Evolutionary conservation across 176 grass and related monocot genomes (phyloP).

Genomic region (Hyparrhenia diplandra): DNA sequence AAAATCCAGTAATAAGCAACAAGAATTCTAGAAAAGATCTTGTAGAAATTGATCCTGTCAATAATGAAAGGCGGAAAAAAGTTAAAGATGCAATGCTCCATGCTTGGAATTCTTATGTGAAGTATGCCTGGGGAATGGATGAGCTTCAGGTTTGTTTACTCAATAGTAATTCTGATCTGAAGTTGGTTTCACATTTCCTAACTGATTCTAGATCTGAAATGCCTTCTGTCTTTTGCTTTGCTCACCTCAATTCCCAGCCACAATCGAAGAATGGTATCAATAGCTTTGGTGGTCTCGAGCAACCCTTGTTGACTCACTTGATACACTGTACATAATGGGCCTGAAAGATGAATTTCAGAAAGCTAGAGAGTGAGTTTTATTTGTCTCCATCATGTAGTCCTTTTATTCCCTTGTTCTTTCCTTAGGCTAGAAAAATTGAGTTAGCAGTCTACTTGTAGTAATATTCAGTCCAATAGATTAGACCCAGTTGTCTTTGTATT

Average conservation of each 20-base stretch:
- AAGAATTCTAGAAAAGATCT: constrained; percentile 29
- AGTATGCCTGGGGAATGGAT: constrained; percentile 92
- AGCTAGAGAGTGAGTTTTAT: constrained; percentile 86
- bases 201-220: constrained; percentile 22
- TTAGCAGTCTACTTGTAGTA: not conserved
- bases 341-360: constrained; percentile 94
- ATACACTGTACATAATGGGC: constrained; percentile 98
- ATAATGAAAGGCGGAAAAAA: constrained; percentile 83
- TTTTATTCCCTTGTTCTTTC: not conserved
- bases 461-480: constrained; percentile 17
- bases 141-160: constrained; percentile 85
- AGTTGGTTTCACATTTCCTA: constrained; percentile 20
- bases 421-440: not conserved
- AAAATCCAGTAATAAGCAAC: constrained; percentile 30
- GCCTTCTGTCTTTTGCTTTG: constrained; percentile 4
- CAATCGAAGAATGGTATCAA: constrained; percentile 89
- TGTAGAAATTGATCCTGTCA: constrained; percentile 71
- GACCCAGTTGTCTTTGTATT: not conserved
- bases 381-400: constrained; percentile 9
- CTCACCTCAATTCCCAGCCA: constrained; percentile 48
- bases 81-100: constrained; percentile 93
- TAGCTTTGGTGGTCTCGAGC: constrained; percentile 98
- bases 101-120: constrained; percentile 96
- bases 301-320: constrained; percentile 89
- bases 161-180: not conserved